Evolutionary conservation across 768 basidiomycete species (phyloP).

Genomic region (Tulasnella sp.): DNA sequence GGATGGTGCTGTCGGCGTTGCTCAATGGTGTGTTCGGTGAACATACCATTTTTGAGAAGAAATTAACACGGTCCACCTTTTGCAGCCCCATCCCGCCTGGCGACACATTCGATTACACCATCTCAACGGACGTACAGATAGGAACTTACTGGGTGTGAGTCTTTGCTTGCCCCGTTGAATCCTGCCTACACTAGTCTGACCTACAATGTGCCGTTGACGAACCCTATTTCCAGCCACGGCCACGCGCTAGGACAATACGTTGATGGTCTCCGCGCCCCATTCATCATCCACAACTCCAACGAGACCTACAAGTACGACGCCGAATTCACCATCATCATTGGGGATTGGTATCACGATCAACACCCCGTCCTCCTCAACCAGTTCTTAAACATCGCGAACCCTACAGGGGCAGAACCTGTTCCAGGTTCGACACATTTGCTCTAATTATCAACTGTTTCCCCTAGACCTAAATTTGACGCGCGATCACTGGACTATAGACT

Average conservation of each 20-base stretch:
- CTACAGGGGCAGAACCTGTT: conserved; percentile 77
- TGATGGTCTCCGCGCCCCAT: conserved; percentile 82
- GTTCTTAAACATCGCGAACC: conserved; percentile 66
- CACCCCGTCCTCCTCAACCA: conserved; percentile 49
- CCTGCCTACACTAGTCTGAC: neutral
- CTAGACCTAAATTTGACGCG: neutral
- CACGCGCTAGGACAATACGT: conserved; percentile 69
- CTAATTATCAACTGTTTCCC: too few species aligned
- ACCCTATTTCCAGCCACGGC: conserved; percentile 17
- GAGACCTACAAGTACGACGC: conserved; percentile 68
- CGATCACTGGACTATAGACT: conserved; percentile 37
- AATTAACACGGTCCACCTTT: neutral
- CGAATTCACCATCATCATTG: conserved; percentile 76
- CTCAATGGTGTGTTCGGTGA: conserved; percentile 76
- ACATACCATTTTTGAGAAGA: neutral
- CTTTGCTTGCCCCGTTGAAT: neutral
- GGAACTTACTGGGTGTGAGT: conserved; percentile 76
- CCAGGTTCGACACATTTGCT: conserved; percentile 64
- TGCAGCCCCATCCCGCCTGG: conserved; percentile 32
- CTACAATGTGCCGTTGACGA: neutral
- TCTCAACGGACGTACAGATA: conserved; percentile 60
- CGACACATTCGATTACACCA: conserved; percentile 57
- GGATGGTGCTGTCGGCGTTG: conserved; percentile 75
- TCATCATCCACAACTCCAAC: conserved; percentile 50
- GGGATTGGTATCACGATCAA: conserved; percentile 88